Conservation (phyloP, 306 rosid species). For the Vigna nakashimae region DNA sequence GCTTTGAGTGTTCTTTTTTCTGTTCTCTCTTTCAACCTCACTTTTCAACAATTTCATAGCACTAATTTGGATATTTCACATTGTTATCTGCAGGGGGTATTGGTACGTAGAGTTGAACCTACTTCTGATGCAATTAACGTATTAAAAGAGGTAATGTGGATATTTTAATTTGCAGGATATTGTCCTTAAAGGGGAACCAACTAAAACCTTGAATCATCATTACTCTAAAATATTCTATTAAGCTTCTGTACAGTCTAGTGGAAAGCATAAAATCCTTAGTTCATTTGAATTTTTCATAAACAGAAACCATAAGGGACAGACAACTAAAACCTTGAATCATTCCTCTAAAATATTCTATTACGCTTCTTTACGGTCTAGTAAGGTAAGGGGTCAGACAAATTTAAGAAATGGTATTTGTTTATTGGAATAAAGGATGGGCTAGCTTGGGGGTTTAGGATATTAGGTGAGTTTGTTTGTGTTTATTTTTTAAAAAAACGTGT, state of each 20-base stretch:
- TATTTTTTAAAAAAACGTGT: no score
- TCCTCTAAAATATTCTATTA: not conserved
- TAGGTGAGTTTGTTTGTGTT: no score
- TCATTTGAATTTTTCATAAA: constrained; percentile 9
- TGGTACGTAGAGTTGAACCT: constrained; percentile 94
- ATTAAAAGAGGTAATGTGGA: constrained; percentile 75
- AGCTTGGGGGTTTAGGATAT: constrained; percentile 37
- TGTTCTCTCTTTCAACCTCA: not conserved
- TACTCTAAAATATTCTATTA: constrained; percentile 1
- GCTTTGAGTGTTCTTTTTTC: not conserved
- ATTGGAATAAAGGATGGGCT: constrained; percentile 11
- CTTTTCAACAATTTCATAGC: constrained; percentile 27
- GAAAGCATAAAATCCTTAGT: constrained; percentile 8
- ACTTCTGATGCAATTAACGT: constrained; percentile 90
- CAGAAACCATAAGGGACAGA: not conserved
- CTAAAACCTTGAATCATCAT: constrained; percentile 33
- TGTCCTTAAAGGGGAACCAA: constrained; percentile 32
- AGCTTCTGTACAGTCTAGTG: constrained; percentile 34
- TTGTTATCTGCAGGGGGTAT: constrained; percentile 73
- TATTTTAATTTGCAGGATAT: constrained; percentile 35
- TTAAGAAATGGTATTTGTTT: constrained; percentile 6
- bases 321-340: constrained; percentile 25
- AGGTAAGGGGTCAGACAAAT: not conserved
- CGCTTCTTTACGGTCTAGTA: constrained; percentile 33
- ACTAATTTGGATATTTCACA: constrained; percentile 40